Evolutionary conservation across 106 monocot genomes (phyloP), one percentile per base, ranked within the genome.

Genomic region (Xerophyta viscosa): DNA sequence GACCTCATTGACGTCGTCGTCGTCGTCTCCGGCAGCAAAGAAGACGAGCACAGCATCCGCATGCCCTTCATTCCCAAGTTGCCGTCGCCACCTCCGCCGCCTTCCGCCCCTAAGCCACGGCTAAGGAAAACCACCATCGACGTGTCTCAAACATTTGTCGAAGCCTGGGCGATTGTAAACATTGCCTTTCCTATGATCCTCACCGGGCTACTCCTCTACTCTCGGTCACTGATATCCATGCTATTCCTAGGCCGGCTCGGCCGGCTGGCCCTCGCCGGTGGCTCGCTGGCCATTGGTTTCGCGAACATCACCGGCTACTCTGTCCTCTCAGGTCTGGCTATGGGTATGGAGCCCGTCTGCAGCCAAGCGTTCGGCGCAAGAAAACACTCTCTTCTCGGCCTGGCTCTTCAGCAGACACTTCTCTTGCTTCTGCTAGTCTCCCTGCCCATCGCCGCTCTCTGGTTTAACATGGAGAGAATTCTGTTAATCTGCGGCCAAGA

Each of bases 241-340:
- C 71, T 91, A 41, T 91, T 84, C 68, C 71, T 91, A 24, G 84
- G 91, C 65, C 73, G 58, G 11, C 76, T 83, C 13, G 79, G 82
- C 1, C 59, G 63, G 21, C 76, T 92, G 2, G 57, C 71, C 41
- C 83, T 86, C 15, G 83, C 92, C 8, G 92, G 87, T 19, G 92
- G 92, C 3, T 49, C 87, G 46, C 90, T 91, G 17, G 90, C 90
- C 47, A 75, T 91, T 41, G 91, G 86, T 21, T 92, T 87, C 44
- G 82, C 92, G 41, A 87, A 92, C 68, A 92, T 92, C 66, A 92
- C 87, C 21, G 92, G 92, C 36, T 92, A 92, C 76, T 87, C 83
- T 24, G 83, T 92, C 21, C 75, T 92, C 22, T 83, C 87, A 23
- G 92, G 92, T 9, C 65, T 92, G 1, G 58, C 92, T 52, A 74